phyloP scores from a whole-genome alignment of 1,139 yeast genomes.

The Lizanozyma gosingica region DNA sequence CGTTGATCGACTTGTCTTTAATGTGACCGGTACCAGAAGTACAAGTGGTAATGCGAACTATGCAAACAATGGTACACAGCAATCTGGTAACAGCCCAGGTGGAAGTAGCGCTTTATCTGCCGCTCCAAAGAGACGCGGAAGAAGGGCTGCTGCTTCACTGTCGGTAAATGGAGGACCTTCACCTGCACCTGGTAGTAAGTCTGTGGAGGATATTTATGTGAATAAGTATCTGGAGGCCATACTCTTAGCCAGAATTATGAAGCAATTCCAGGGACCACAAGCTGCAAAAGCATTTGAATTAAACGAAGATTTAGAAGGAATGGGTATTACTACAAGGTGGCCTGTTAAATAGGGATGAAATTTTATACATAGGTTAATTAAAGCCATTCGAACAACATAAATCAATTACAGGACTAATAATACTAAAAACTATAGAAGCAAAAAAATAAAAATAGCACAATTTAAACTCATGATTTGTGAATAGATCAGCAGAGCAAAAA shows the following conservation, averaged over 20 bases:
- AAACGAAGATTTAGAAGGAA: conserved; percentile 24
- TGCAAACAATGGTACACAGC: neutral
- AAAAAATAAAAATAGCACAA: conserved; percentile 1
- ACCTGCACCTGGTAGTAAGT: conserved; percentile 9
- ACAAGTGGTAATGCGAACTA: conserved; percentile 11
- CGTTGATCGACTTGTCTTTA: neutral
- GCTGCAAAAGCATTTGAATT: conserved; percentile 28
- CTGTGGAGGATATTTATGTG: conserved; percentile 3
- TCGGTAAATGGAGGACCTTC: conserved; percentile 9
- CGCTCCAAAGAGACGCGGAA: conserved; percentile 17
- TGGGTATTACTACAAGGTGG: conserved; percentile 34
- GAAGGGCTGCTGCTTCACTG: conserved; percentile 14
- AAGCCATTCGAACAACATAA: neutral
- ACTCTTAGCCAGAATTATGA: conserved; percentile 35
- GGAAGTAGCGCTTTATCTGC: conserved; percentile 9
- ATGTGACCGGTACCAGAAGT: neutral
- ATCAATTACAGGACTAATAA: conserved; percentile 2
- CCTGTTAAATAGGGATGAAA: conserved; percentile 12
- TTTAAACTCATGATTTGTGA: too few relatives aligned
- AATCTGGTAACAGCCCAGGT: conserved; percentile 9
- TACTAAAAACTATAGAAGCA: conserved; percentile 1
- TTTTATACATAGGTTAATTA: neutral
- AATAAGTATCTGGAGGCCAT: conserved; percentile 26
- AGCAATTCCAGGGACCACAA: conserved; percentile 36
- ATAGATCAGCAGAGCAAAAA: too few relatives aligned